These are phyloP conservation scores for Neurospora pannonica DNA, from an alignment of 495 filamentous ascomycete species.

Conservation along the genomic window DNA sequence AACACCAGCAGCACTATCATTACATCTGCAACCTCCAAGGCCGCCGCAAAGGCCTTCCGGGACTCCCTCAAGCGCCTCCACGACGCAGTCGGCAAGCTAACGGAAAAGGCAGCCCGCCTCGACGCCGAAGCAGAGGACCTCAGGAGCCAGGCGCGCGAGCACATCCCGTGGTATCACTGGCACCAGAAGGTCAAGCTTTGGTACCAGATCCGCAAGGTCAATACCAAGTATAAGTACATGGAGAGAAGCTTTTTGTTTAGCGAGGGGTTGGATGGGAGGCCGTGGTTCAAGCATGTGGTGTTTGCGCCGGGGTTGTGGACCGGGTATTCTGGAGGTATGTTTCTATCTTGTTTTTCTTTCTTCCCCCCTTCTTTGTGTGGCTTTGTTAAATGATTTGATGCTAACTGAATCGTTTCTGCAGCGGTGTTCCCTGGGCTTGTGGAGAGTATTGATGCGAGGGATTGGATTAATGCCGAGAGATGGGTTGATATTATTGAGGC, in stretches of 20 bases:
- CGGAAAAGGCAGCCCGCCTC: conserved; percentile 48
- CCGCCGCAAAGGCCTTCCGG: conserved; percentile 36
- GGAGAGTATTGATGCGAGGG: conserved; percentile 68
- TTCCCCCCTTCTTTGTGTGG: not conserved
- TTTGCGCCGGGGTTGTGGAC: conserved; percentile 86
- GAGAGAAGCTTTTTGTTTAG: conserved; percentile 76
- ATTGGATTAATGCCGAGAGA: conserved; percentile 62
- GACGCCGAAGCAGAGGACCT: conserved; percentile 53
- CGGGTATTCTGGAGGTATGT: conserved; percentile 65
- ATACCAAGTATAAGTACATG: conserved; percentile 63
- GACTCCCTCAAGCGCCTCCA: conserved; percentile 33
- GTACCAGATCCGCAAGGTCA: conserved; percentile 52
- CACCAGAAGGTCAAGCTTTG: conserved; percentile 56
- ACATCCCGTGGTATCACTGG: conserved; percentile 76
- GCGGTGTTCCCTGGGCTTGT: conserved; percentile 75
- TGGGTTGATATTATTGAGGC: conserved; percentile 75
- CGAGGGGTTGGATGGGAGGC: conserved; percentile 67
- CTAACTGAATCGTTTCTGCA: conserved; percentile 3
- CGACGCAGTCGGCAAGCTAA: conserved; percentile 43
- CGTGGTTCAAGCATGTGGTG: conserved; percentile 91
- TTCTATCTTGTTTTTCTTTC: not conserved
- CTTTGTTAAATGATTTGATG: not conserved
- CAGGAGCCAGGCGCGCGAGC: conserved; percentile 52
- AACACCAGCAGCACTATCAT: conserved; percentile 23
- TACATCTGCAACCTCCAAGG: conserved; percentile 30